These are phyloP conservation scores for Aspergillus sp. DNA, from an alignment of 2,329 filamentous ascomycete species.

Conservation along the genomic window DNA sequence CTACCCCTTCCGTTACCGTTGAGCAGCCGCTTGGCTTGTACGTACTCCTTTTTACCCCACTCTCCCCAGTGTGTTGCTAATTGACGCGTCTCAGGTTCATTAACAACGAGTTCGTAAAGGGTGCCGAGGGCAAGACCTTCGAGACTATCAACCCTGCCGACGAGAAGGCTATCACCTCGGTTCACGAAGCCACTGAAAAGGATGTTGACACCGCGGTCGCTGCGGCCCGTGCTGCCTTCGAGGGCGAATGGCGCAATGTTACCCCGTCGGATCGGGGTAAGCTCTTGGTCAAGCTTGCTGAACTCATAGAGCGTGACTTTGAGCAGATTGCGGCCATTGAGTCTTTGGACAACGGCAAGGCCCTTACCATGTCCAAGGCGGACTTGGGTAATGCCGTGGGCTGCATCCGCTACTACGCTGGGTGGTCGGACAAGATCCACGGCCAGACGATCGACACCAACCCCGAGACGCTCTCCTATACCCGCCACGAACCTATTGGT, in stretches of 20 bases:
- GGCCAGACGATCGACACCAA: constrained; percentile 78
- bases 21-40: constrained; percentile 34
- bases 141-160: constrained; percentile 84
- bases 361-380: constrained; percentile 46
- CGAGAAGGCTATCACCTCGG: constrained; percentile 75
- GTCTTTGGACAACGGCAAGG: constrained; percentile 55
- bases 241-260: constrained; percentile 59
- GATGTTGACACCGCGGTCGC: constrained; percentile 65
- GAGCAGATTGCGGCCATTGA: constrained; percentile 74
- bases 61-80: background rate
- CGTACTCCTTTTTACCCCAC: constrained; percentile 4
- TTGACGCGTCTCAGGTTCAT: constrained; percentile 35
- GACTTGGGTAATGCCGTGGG: constrained; percentile 62
- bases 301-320: constrained; percentile 68
- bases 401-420: constrained; percentile 77
- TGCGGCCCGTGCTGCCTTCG: constrained; percentile 78
- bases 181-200: constrained; percentile 81
- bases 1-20: constrained; percentile 29
- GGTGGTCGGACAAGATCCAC: constrained; percentile 92
- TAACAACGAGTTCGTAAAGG: constrained; percentile 55
- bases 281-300: constrained; percentile 65
- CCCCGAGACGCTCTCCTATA: constrained; percentile 76
- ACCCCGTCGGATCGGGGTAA: constrained; percentile 64
- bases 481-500: constrained; percentile 66
- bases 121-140: constrained; percentile 79